Evolutionary conservation across 768 basidiomycete species (phyloP), one percentile per base, ranked within the genome.

Genomic region (Artomyces pyxidatus): DNA sequence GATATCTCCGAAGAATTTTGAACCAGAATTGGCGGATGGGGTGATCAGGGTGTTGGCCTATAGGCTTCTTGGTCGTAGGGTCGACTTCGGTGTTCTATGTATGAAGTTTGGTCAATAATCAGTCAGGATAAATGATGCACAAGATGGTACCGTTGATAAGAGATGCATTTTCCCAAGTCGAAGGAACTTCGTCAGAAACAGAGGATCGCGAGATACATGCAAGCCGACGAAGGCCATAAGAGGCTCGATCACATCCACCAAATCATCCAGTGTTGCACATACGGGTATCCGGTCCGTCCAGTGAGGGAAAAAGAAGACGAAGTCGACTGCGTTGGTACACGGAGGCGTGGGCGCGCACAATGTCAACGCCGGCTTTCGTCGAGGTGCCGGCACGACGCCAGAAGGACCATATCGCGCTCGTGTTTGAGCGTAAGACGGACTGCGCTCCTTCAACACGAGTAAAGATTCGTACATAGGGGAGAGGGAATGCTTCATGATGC

Each of bases 231-330:
- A 87, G 47, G 73, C 73, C 71, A 96, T 73, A 35, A 93, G 68
- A 14, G 90, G 87, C 53, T 91, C 82, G 23, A 90, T 74, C 38
- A 92, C 78, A 58, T 81, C 75, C 49, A 78, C 69, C 29, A 96
- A 63, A 58, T 95, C 92, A 37, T 83, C 82, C 43, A 80, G 61
- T 0, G 71, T 70, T 6, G 70, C 66, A 61, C 85, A 85, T 26
- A 81, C 57, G 4, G 88, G 88, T 26, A 94, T 69, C 42, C 75
- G 73, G 39, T 84, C 77, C 12, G 68, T 63, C 93, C 93, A 97
- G 48, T 81, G 73, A 11, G 90, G 86, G 63, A 84, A 95, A 74
- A 96, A 97, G 72, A 89, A 96, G 5, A 89, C 77, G 58, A 90
- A 95, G 44, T 85, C 80, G n/a, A 74, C 75, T 3, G 71, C 74